Base-by-base conservation (phyloP, 768 basidiomycete genomes). In the Lactifluus piperatus region DNA sequence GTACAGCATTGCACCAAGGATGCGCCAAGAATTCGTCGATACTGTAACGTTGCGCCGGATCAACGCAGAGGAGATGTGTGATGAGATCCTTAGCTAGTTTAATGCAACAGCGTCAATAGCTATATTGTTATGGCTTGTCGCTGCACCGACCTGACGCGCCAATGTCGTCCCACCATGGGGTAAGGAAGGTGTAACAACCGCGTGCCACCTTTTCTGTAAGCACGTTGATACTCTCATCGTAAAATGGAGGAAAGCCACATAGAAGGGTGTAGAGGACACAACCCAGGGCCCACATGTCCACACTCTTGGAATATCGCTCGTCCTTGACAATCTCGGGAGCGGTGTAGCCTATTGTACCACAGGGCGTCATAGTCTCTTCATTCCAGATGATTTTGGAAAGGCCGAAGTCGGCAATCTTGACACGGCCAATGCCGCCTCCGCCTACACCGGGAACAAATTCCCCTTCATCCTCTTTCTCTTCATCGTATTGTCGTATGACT, bases 311-410 rank as follows among this genome's bases (percentile, higher is more conserved):
- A 70, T 95, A 95, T 29, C 93, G 81, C 74, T 99, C 95, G 69
- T 98, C 97, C 74, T 97, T 98, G 67, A 99, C 97, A 62, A 99
- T 99, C 74, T 99, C 97, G 5, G 97, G 97, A 6, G 97, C 97
- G 2, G 97, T 99, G 73, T 99, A 99, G 22, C 97, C 97, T 32
- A 99, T 95, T 3, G 97, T 99, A n/a, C 97, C 97, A 68, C 97
- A 99, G 22, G 97, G 97, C 14, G 97, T 99, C 89, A 91, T 94
- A 6, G 97, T 99, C 69, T 97, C 86, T 69, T 98, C 97, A 69
- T 95, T 88, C 97, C 97, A 99, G 4, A 99, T 92, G 54, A 98
- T 87, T 74, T 99, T 99, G 62, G 86, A 90, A 48, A 99, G 77
- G 34, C 97, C 97, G 68, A 99, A 99, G 71, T 99, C 97, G 58